These are phyloP conservation scores for Sporothrix sp. DNA, from an alignment of 2,329 filamentous ascomycete genomes.

Conservation along the genomic window DNA sequence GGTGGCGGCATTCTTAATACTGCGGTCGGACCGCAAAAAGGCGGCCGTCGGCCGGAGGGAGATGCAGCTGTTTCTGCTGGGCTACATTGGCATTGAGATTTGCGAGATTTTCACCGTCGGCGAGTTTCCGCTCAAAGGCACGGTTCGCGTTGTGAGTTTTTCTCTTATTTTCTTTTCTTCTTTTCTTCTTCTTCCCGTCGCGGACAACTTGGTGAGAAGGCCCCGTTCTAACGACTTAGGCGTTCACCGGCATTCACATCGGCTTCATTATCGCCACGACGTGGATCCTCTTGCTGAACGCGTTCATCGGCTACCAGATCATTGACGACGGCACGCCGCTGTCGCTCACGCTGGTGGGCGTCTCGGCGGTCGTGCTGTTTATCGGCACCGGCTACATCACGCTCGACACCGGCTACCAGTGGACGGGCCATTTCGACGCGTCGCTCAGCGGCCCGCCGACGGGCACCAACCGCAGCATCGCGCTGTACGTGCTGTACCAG, in stretches of 20 bases:
- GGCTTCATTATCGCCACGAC: constrained; percentile 78
- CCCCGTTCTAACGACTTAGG: constrained; percentile 37
- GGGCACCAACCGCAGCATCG: constrained; percentile 61
- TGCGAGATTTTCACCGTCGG: constrained; percentile 97
- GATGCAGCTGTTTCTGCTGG: constrained; percentile 87
- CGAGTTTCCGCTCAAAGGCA: constrained; percentile 65
- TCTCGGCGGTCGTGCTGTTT: constrained; percentile 63
- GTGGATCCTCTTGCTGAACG: constrained; percentile 89
- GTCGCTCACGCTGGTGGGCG: constrained; percentile 65
- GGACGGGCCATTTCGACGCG: constrained; percentile 67
- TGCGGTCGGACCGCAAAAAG: constrained; percentile 77
- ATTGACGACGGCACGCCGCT: constrained; percentile 85
- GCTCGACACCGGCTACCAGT: constrained; percentile 81
- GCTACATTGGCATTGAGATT: constrained; percentile 79
- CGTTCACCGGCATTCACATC: constrained; percentile 82
- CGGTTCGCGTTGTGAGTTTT: constrained; percentile 58
- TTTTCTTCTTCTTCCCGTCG: too few relatives aligned
- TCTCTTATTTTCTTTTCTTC: too few relatives aligned
- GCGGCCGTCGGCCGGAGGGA: constrained; percentile 92
- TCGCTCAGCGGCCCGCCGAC: constrained; percentile 44
- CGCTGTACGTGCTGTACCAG: constrained; percentile 90
- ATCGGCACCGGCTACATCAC: constrained; percentile 92
- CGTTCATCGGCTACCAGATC: constrained; percentile 83
- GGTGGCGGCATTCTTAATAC: constrained; percentile 56
- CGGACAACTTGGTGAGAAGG: too few relatives aligned